Base-by-base conservation (phyloP, 2,329 filamentous ascomycete genomes). In the Aphanocladium album region DNA sequence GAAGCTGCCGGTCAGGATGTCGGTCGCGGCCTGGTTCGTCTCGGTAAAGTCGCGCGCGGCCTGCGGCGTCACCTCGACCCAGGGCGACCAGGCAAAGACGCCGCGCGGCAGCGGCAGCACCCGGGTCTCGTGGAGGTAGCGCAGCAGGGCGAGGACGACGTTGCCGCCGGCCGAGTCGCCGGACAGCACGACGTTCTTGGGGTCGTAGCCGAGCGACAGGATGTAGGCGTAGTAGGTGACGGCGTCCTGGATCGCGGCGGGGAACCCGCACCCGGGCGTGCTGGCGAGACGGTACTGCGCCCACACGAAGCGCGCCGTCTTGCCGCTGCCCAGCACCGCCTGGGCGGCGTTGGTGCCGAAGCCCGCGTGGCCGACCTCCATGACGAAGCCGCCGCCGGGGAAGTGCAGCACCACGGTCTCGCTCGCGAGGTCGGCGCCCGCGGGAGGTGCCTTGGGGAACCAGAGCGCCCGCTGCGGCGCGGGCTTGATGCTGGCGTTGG, bases 81-180 rank as follows among this genome's bases (percentile, higher is more conserved):
- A 61, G 17, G 52, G 60, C 47, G 60, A 61, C 41, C 43, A 57
- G 21, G 60, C 30, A 25, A 61, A 21, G 27, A 57, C 27, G 60
- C 47, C 52, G 27, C 45, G 35, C 21, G 60, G 60, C 45, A 57
- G 53, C 25, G 60, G 53, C 12, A 61, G 53, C 23, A 46, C 25
- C 30, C 23, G 8, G 4, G 46, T 41, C 2, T 19, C 27, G 30
- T 57, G 37, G 39, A 72, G 65, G 55, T 72, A 73, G 5, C 71
- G 68, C 16, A 72, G 63, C 41, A 73, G 62, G 11, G 60, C 69
- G 41, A 73, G 53, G 2, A 63, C 69, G 8, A 72, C 62, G 52
- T 70, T 71, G 2, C 62, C 71, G 14, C 71, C 71, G 0, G 71
- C 70, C 6, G 68, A 70, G 64, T 72, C 70, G 46, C 71, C 71